Base-by-base conservation (phyloP, 352 stramenopile species). In the Phytophthora pinifolia region DNA sequence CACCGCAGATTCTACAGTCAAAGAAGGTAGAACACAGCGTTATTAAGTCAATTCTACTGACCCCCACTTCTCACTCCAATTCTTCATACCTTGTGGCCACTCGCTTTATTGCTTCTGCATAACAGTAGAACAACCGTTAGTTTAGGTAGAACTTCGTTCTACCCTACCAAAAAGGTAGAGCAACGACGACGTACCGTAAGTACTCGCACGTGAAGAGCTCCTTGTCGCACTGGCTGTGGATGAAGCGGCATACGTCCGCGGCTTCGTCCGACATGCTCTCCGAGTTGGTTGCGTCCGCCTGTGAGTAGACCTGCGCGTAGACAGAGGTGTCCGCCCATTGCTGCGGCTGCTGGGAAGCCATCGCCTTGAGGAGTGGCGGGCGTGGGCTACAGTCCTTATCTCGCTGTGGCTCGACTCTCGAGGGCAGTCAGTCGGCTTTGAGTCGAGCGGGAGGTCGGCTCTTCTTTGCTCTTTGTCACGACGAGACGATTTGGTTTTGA, bases 81-180 rank as follows among this genome's bases (percentile, higher is more conserved):
- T 39, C n/a, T 9, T 51, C 61, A 22, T 42, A 83, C 73, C 54
- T 93, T 93, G 59, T 91, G 79, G 14, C 83, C 83, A 36, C 83
- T 90, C 2, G 83, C 81, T 65, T 93, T 93, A 67, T 93, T 93
- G 62, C 79, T 91, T 72, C 83, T 92, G 54, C 29, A 20, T 12
- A 46, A 32, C 9, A 54, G 20, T 9, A 63, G 48, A 49, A 10
- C 15, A 18, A 29, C 20, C 38, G 14, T 30, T 41, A 7, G 20
- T 35, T 39, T 25, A 32, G 7, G 13, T 33, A 22, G 12, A 46
- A 46, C 18, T 10, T 20, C 12, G 31, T 1, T 29, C 25, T 29
- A 29, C 25, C 13, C 37, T n/a, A 15, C 12, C 20, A 35, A 45
- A 55, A 33, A 35, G 27, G 18, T 62, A 61, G 25, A 29, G 25